phyloP scores from a whole-genome alignment of 1,284 basidiomycete species.

The Ustilago xerochloae region DNA sequence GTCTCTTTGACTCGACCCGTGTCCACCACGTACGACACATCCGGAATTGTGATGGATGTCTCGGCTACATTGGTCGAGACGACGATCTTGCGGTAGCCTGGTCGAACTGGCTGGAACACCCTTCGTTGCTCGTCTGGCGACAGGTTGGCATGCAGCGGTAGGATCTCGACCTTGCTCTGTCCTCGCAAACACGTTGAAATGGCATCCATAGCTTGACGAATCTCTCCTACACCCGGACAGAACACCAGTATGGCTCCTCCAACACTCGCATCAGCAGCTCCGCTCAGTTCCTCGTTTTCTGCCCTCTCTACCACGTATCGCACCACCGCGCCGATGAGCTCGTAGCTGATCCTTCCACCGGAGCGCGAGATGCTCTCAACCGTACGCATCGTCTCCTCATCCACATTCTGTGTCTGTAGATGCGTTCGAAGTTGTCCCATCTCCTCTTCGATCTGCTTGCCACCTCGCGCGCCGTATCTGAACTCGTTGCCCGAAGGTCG shows the following conservation, averaged over 20 bases:
- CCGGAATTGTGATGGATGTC: constrained; percentile 88
- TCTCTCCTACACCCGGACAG: constrained; percentile 76
- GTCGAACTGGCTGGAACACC: constrained; percentile 76
- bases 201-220: constrained; percentile 77
- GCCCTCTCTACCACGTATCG: constrained; percentile 75
- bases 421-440: constrained; percentile 71
- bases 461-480: constrained; percentile 51
- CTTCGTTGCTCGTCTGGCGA: constrained; percentile 83
- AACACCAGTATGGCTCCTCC: constrained; percentile 80
- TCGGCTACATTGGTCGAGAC: constrained; percentile 90
- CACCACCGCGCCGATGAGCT: constrained; percentile 79
- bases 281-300: constrained; percentile 72
- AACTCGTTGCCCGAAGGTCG: constrained; percentile 64
- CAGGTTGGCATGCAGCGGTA: constrained; percentile 90
- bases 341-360: constrained; percentile 78
- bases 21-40: constrained; percentile 71
- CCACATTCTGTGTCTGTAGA: constrained; percentile 73
- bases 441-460: constrained; percentile 64
- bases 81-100: constrained; percentile 81
- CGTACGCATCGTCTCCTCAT: constrained; percentile 73
- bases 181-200: constrained; percentile 71
- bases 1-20: constrained; percentile 92
- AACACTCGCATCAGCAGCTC: constrained; percentile 23
- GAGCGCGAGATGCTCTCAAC: constrained; percentile 76
- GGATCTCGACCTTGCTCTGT: constrained; percentile 73